Evolutionary conservation across 108 stramenopile genomes (phyloP).

Genomic region (Parietichytrium sp.): DNA sequence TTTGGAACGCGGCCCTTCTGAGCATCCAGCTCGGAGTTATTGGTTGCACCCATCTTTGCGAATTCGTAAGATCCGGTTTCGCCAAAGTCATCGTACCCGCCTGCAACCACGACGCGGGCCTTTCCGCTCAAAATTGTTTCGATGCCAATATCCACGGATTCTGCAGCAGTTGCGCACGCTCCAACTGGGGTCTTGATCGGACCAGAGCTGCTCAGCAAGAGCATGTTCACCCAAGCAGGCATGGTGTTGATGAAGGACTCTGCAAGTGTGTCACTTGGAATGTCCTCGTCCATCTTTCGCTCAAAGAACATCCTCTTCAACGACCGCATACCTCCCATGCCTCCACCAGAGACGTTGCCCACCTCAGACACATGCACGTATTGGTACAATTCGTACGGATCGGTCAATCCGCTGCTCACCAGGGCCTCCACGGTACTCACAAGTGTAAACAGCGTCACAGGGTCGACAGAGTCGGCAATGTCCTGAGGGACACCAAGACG

Average conservation of each 20-base stretch:
- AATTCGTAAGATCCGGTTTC: conserved; percentile 44
- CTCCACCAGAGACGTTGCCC: conserved; percentile 37
- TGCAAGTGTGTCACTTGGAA: conserved; percentile 28
- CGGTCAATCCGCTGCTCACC: conserved; percentile 17
- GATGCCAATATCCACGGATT: conserved; percentile 41
- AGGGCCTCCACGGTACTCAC: conserved; percentile 42
- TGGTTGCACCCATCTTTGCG: conserved; percentile 39
- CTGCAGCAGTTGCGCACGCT: conserved; percentile 44
- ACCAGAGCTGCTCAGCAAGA: conserved; percentile 39
- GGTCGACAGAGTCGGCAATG: conserved; percentile 35
- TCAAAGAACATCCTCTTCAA: conserved; percentile 15
- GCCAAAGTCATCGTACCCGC: conserved; percentile 46
- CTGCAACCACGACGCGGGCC: conserved; percentile 44
- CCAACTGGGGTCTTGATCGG: conserved; percentile 45
- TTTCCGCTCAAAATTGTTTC: conserved; percentile 42
- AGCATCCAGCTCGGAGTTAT: neutral
- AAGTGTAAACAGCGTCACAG: conserved; percentile 37
- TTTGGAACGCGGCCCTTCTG: neutral
- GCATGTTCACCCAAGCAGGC: conserved; percentile 45
- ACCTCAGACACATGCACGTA: conserved; percentile 45
- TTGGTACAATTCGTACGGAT: conserved; percentile 43
- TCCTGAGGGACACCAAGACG: conserved; percentile 36
- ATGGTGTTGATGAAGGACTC: conserved; percentile 48
- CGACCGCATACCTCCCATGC: conserved; percentile 41
- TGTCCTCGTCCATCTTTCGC: conserved; percentile 30